Evolutionary conservation across 148 eudicot genomes (phyloP), one percentile per base, ranked within the genome.

Genomic region (Agrostemma githago): DNA sequence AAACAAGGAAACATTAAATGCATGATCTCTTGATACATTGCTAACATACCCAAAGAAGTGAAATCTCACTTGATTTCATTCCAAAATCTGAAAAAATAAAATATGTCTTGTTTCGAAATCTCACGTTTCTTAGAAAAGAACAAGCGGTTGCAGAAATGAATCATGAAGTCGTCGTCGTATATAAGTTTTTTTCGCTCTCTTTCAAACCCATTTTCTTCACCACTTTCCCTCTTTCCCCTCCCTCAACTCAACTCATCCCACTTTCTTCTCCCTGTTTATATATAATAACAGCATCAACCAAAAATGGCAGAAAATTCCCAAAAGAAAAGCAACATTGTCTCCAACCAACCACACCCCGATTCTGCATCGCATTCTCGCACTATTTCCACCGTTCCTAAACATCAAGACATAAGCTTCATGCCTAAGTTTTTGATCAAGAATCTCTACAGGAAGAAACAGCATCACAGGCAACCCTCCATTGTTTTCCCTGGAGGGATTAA

Each of bases 361-460:
- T 2, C 37, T 42, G 14, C 8, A 3, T 71, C 79, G 57, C 66
- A 80, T 72, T 72, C 70, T 5, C 70, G 74, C 6, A 72, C 70
- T 57, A 16, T 80, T 72, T 72, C 73, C 21, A 71, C 71, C 54
- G 21, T 75, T 10, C 63, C 76, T 20, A 62, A 72, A 38, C 56
- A 78, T 38, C 67, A 71, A 44, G 70, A 54, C 56, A 17, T 72
- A 40, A 65, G 74, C 19, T 79, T 79, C 72, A 80, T 83, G 80
- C 81, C 83, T 12, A 83, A 83, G 17, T 77, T 79, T 17, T 65
- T 83, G 39, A 68, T 80, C 40, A 83, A 83, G 9, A 74, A 74
- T 70, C 70, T 83, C n/a, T 78, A 57, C 10, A 73, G 73, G 72
- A 83, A 80, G 77, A 77, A 68, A 17, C 70, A 76, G 41, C 62